Conservation (phyloP, 2,329 filamentous ascomycete genomes). For the Verticillium isaacii region DNA sequence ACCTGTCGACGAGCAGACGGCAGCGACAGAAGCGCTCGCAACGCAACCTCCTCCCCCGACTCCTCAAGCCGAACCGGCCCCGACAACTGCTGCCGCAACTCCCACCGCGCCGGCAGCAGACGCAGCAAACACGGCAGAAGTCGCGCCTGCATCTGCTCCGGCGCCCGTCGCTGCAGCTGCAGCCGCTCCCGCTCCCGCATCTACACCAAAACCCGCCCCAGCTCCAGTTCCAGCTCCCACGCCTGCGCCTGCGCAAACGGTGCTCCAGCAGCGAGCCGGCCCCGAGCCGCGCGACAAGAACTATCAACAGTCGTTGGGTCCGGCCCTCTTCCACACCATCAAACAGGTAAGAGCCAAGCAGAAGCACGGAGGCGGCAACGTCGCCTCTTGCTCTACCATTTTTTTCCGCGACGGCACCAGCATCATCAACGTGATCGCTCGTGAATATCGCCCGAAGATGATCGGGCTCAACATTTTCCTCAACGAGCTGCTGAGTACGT, state of each 20-base stretch:
- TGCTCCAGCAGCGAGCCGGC: conserved; percentile 12
- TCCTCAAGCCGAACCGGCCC: conserved; percentile 5
- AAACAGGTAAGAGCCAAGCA: conserved; percentile 56
- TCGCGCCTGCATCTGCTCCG: conserved; percentile 2
- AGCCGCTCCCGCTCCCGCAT: neutral
- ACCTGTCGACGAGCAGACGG: neutral
- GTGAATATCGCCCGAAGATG: neutral
- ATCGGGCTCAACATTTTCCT: neutral
- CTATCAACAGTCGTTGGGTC: conserved; percentile 64
- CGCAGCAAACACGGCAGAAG: neutral
- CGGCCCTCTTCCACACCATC: conserved; percentile 56
- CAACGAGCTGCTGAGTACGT: neutral
- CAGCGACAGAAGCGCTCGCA: neutral
- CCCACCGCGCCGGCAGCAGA: conserved; percentile 5
- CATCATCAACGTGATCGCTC: neutral
- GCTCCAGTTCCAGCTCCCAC: neutral
- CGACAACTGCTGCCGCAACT: conserved; percentile 5
- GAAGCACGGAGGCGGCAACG: neutral
- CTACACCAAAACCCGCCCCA: neutral
- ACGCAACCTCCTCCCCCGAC: neutral
- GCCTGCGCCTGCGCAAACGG: conserved; percentile 2
- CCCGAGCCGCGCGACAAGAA: conserved; percentile 43
- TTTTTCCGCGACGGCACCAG: neutral
- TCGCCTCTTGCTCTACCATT: neutral
- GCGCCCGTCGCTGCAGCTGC: neutral